Evolutionary conservation across 2,329 filamentous ascomycete genomes (phyloP), one percentile per base, ranked within the genome.

Genomic region (Coniochaeta sp.): DNA sequence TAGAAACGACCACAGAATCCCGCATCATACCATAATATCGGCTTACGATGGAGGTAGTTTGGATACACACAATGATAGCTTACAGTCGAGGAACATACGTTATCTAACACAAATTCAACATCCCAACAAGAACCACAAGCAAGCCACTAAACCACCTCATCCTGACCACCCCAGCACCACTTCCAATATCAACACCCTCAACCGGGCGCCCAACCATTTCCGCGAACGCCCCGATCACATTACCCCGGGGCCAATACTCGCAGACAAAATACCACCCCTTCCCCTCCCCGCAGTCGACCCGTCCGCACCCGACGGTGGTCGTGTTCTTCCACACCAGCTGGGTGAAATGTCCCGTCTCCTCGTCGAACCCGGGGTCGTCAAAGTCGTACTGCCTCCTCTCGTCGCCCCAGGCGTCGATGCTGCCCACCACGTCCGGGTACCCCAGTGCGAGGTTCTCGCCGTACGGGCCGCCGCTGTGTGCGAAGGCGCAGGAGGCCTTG

Each of bases 371-470:
- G 0, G 80, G 81, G 1, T 79, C 69, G 2, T 68, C 64, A 70
- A 83, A 92, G 65, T 88, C 72, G 69, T 90, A 92, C 6, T 75
- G 61, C 0, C 70, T 66, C 12, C 82, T 71, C 72, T 90, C 86
- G 64, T 79, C 69, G 19, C 84, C 89, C 89, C 89, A 92, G 1
- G 80, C 82, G 52, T 83, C 80, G n/a, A 92, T 77, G 57, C 82
- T 79, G 3, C 78, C 75, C 0, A 80, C 80, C 1, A 80, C 81
- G 67, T 88, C 85, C 0, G 76, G 63, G 69, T 85, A 91, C 4
- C 88, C 89, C 4, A 85, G 77, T 8, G 88, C 88, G 3, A 93
- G 79, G 72, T 92, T 93, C 74, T 93, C 89, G 67, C 89, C 89
- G 63, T 86, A 86, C 0, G 86, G 83, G 0, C 86, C 86, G 59